Conservation (phyloP, 352 stramenopile genomes). For the Globisporangium nunn region DNA sequence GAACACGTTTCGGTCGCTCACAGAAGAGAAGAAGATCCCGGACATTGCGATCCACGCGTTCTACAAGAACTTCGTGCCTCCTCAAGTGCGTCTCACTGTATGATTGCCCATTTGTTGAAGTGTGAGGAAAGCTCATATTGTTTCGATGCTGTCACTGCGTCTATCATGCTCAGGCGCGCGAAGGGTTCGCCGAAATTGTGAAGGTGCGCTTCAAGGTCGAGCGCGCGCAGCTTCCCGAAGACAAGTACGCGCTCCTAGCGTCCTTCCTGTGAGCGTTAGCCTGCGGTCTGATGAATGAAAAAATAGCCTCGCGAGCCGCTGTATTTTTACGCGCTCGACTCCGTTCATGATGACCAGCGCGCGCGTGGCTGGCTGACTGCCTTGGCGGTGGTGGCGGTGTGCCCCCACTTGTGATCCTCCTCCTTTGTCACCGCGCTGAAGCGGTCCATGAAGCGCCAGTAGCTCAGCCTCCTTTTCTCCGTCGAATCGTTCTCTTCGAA, state of each 20-base stretch:
- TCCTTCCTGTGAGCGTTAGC: constrained; percentile 51
- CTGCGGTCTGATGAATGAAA: not conserved
- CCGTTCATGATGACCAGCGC: too few species aligned
- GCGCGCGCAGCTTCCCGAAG: constrained; percentile 20
- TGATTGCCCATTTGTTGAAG: too few species aligned
- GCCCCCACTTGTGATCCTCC: not conserved
- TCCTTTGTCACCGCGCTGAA: not conserved
- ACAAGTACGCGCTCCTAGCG: constrained; percentile 31
- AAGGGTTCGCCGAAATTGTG: constrained; percentile 71
- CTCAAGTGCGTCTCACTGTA: constrained; percentile 19
- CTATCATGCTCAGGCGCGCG: constrained; percentile 29
- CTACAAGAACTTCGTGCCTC: constrained; percentile 70
- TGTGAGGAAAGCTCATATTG: too few species aligned
- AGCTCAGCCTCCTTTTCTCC: not conserved
- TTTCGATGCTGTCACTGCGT: not conserved
- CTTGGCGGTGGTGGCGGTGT: too few species aligned
- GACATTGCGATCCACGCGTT: constrained; percentile 86
- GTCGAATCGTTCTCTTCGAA: not conserved
- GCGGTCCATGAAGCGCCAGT: constrained; percentile 9
- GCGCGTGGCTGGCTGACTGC: too few species aligned
- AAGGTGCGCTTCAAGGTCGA: constrained; percentile 61
- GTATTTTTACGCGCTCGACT: too few species aligned
- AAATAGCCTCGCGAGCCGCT: too few species aligned
- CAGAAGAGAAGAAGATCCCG: constrained; percentile 64
- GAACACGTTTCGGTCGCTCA: constrained; percentile 79